Evolutionary conservation across 1,284 basidiomycete genomes (phyloP).

Genomic region (Sanguinoderma infundibulare): DNA sequence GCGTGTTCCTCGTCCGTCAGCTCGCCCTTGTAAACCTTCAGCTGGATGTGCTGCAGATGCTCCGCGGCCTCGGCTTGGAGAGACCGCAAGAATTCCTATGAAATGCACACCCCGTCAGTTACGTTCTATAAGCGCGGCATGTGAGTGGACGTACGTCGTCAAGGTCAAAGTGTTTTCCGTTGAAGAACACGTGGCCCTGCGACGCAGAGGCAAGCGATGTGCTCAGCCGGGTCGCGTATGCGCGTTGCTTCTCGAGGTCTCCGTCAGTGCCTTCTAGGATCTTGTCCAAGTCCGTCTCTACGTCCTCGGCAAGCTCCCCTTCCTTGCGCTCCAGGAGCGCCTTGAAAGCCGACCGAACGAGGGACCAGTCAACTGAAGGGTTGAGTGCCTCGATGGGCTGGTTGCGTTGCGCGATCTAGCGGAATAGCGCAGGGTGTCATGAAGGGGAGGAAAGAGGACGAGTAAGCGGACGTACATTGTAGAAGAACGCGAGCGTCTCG

Average conservation of each 20-base stretch:
- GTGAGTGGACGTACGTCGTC: slow-evolving; percentile 60
- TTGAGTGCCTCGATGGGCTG: slow-evolving; percentile 37
- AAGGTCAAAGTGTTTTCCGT: slow-evolving; percentile 81
- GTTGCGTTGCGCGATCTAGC: slow-evolving; percentile 43
- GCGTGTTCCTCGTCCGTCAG: slow-evolving; percentile 58
- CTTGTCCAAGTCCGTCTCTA: slow-evolving; percentile 42
- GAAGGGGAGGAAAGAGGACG: background rate
- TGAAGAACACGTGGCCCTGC: slow-evolving; percentile 80
- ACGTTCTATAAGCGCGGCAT: background rate
- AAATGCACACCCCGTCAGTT: background rate
- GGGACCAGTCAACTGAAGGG: slow-evolving; percentile 48
- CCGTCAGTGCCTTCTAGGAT: slow-evolving; percentile 40
- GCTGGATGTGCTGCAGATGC: slow-evolving; percentile 75
- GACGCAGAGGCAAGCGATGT: slow-evolving; percentile 41
- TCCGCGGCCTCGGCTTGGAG: slow-evolving; percentile 66
- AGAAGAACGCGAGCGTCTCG: slow-evolving; percentile 65
- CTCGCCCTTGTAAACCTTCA: slow-evolving; percentile 68
- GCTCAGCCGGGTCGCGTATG: slow-evolving; percentile 61
- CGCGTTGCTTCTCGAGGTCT: slow-evolving; percentile 46
- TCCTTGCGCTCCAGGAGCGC: slow-evolving; percentile 35
- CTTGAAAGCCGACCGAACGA: slow-evolving; percentile 48
- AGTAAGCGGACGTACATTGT: slow-evolving; percentile 45
- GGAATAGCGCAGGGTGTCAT: background rate
- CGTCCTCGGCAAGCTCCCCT: slow-evolving; percentile 31
- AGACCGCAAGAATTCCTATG: slow-evolving; percentile 65